Evolutionary conservation across 176 grass and related monocot species (phyloP).

Genomic region (Carex parvula): DNA sequence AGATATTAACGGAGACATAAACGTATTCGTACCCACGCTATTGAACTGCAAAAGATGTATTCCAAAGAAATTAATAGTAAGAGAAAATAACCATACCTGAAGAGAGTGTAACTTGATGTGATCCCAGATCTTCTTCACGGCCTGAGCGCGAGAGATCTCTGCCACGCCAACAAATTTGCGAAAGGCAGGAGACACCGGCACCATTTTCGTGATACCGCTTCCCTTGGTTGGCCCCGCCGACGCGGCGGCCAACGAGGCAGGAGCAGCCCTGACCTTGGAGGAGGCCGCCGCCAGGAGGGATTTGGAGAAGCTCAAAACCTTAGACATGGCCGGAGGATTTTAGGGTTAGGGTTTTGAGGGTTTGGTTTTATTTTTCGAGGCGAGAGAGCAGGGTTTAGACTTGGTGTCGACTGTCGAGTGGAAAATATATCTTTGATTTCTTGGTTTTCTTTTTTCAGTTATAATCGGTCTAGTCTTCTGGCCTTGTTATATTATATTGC

Average conservation of each 20-base stretch:
- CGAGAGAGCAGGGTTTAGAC: neutral
- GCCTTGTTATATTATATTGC: neutral
- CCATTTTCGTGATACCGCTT: conserved; percentile 35
- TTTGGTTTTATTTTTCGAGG: conserved; percentile 13
- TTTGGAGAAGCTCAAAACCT: conserved; percentile 53
- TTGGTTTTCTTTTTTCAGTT: neutral
- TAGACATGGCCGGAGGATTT: conserved; percentile 33
- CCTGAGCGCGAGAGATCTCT: conserved; percentile 56
- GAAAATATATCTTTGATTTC: neutral
- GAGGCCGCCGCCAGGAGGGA: conserved; percentile 54
- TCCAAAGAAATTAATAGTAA: neutral
- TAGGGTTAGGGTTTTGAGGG: conserved; percentile 42
- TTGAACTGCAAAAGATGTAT: neutral
- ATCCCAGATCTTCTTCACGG: conserved; percentile 64
- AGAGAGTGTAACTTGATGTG: conserved; percentile 76
- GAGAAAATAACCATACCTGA: too few species aligned
- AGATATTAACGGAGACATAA: neutral
- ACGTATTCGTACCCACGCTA: neutral
- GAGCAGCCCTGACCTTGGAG: neutral
- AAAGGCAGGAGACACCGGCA: conserved; percentile 51
- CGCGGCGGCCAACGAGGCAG: neutral
- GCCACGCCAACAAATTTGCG: conserved; percentile 58
- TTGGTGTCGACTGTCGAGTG: neutral
- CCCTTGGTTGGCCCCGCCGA: neutral
- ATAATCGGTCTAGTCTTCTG: neutral